Conservation (phyloP, 768 basidiomycete genomes). For the Pisolithus orientalis region DNA sequence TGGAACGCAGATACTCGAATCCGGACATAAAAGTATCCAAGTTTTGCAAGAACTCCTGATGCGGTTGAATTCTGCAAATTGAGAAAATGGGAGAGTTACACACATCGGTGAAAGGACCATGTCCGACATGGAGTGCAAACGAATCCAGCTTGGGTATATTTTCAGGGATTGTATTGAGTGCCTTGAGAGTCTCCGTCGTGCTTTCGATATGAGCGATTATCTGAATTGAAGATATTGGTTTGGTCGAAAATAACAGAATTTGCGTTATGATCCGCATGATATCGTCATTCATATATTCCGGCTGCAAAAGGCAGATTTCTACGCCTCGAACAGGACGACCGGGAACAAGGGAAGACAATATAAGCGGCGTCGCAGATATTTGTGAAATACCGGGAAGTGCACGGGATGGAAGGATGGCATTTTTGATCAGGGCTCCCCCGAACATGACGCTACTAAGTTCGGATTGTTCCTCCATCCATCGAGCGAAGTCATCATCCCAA, state of each 20-base stretch:
- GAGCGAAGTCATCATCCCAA: conserved; percentile 16
- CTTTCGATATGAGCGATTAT: conserved; percentile 15
- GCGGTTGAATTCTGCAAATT: neutral
- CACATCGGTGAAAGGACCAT: conserved; percentile 18
- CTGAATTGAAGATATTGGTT: conserved; percentile 16
- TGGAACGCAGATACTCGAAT: conserved; percentile 14
- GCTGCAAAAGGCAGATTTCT: conserved; percentile 19
- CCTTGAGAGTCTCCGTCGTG: conserved; percentile 11
- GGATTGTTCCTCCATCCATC: conserved; percentile 16
- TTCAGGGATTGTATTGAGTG: conserved; percentile 13
- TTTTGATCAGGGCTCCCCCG: conserved; percentile 13
- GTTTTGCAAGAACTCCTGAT: conserved; percentile 18
- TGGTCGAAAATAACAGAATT: conserved; percentile 16
- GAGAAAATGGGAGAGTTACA: neutral
- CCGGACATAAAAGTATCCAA: conserved; percentile 15
- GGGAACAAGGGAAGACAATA: conserved; percentile 20
- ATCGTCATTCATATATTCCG: conserved; percentile 19
- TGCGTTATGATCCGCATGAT: conserved; percentile 16
- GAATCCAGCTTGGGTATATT: conserved; percentile 13
- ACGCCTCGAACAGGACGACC: conserved; percentile 17
- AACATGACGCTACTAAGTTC: conserved; percentile 16
- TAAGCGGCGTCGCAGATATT: conserved; percentile 20
- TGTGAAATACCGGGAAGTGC: conserved; percentile 16
- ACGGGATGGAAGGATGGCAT: conserved; percentile 4
- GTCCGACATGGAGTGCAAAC: conserved; percentile 18